These are phyloP conservation scores for Rhynchospora pubera DNA, from an alignment of 176 grass and related monocot species.

Conservation along the genomic window DNA sequence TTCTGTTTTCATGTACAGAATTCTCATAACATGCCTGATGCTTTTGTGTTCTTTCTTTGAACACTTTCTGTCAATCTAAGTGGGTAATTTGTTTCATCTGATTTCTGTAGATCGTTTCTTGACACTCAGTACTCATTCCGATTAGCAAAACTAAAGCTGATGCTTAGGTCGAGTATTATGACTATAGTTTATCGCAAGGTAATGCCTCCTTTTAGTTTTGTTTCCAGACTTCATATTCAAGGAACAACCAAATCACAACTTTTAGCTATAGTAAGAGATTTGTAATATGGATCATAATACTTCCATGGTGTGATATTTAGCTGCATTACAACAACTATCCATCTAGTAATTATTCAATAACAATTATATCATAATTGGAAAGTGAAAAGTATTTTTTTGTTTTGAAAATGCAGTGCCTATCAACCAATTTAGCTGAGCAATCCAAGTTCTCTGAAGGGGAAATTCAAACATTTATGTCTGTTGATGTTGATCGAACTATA, in stretches of 20 bases:
- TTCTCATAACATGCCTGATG: not conserved
- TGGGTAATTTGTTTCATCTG: conserved; percentile 9
- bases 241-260: not conserved
- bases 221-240: not conserved
- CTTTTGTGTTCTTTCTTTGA: not conserved
- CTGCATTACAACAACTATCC: not conserved
- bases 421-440: conserved; percentile 69
- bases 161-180: conserved; percentile 86
- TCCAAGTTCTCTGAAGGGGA: conserved; percentile 95
- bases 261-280: not conserved
- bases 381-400: conserved; percentile 2
- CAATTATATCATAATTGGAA: not conserved
- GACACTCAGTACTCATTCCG: conserved; percentile 84
- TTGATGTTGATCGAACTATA: conserved; percentile 83
- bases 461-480: conserved; percentile 95
- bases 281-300: not conserved
- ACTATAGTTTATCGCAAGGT: conserved; percentile 82
- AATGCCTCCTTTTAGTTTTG: conserved; percentile 1
- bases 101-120: conserved; percentile 73
- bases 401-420: conserved; percentile 55
- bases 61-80: not conserved
- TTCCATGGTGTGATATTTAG: not conserved
- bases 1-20: conserved; percentile 84
- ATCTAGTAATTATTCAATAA: not conserved
- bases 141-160: conserved; percentile 86